Conservation (phyloP, 1,284 basidiomycete genomes). For the Cryptococcus sp. region DNA sequence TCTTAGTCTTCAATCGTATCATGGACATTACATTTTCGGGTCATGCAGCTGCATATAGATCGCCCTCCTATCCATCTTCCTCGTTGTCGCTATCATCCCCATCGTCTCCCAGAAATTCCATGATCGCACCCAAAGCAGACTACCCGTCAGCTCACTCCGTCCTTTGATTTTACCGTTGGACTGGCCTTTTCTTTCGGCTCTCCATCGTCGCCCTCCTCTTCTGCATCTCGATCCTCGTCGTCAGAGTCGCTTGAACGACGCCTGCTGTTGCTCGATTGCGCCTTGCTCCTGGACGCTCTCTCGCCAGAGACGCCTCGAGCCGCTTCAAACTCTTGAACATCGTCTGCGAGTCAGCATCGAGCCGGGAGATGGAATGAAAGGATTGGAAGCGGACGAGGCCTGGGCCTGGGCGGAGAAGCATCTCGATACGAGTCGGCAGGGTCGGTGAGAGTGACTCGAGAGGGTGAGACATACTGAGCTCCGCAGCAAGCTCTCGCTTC, state of each 20-base stretch:
- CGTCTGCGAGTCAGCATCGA: constrained; percentile 34
- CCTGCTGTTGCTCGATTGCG: constrained; percentile 10
- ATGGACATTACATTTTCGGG: no score
- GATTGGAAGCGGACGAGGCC: no score
- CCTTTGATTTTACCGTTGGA: not conserved
- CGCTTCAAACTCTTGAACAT: constrained; percentile 46
- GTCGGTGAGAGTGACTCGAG: not conserved
- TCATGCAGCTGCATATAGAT: no score
- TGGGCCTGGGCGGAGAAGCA: no score
- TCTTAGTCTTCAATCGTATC: no score
- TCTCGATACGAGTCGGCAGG: no score
- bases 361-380: no score
- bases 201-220: constrained; percentile 16
- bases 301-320: constrained; percentile 27
- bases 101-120: constrained; percentile 25
- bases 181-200: constrained; percentile 26
- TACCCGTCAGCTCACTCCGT: constrained; percentile 6
- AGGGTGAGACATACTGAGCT: constrained; percentile 57
- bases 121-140: constrained; percentile 23
- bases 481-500: constrained; percentile 66
- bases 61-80: no score
- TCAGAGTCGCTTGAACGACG: constrained; percentile 3
- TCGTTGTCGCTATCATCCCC: not conserved
- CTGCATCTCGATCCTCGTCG: constrained; percentile 4
- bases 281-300: constrained; percentile 10